phyloP scores from a whole-genome alignment of 768 basidiomycete species.

The Galerina marginata region DNA sequence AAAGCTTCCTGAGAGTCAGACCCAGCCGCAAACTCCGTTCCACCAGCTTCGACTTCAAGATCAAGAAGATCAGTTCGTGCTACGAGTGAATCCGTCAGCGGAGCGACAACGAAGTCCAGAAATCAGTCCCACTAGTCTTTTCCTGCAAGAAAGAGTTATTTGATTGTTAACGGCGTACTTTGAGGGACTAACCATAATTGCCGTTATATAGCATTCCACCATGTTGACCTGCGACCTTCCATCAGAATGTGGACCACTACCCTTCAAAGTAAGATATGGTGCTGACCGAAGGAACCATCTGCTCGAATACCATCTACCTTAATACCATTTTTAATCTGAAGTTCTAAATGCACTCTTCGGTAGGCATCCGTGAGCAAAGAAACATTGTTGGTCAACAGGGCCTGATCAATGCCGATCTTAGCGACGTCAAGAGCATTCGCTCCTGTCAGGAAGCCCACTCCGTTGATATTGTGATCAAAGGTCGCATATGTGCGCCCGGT shows the following conservation, averaged over 20 bases:
- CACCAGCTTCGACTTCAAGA: conserved; percentile 63
- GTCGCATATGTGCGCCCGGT: conserved; percentile 55
- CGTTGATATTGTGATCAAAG: conserved; percentile 48
- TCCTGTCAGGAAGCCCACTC: conserved; percentile 58
- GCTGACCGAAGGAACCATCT: conserved; percentile 54
- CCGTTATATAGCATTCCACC: conserved; percentile 72
- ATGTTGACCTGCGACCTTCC: conserved; percentile 51
- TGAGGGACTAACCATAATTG: conserved; percentile 57
- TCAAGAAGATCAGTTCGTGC: conserved; percentile 66
- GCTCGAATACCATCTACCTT: conserved; percentile 66
- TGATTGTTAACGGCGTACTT: not conserved
- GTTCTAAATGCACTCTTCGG: conserved; percentile 53
- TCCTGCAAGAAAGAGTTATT: conserved; percentile 29
- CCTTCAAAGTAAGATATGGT: not conserved
- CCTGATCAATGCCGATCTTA: conserved; percentile 62
- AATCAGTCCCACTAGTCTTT: conserved; percentile 46
- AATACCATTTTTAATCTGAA: conserved; percentile 51
- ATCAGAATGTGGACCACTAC: not conserved
- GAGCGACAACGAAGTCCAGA: not conserved
- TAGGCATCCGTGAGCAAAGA: conserved; percentile 57
- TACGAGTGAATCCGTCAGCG: conserved; percentile 25
- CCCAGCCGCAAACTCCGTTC: conserved; percentile 60
- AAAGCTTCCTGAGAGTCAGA: conserved; percentile 51
- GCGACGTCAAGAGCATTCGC: conserved; percentile 73
- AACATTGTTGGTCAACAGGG: conserved; percentile 44